Percentiles rank a stretch among this genome's conserved stretches.
Evolutionary conservation across 495 filamentous ascomycete genomes (phyloP).

Genomic region (Ascodesmis nigricans): DNA sequence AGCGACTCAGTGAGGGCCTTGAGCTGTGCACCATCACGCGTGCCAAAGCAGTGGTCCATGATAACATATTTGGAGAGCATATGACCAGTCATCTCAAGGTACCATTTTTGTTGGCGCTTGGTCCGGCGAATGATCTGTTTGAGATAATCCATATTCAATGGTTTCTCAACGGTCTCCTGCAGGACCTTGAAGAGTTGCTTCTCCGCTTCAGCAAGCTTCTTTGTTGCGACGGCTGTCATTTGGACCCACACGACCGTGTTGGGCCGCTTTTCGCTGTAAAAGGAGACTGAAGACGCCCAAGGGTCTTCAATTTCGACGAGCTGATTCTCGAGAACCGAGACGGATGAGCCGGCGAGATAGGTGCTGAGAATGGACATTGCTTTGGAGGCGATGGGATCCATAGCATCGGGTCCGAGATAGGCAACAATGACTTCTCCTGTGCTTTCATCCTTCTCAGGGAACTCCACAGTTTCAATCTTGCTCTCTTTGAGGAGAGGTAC

Average conservation of each 20-base stretch:
- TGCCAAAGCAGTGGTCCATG: constrained; percentile 76
- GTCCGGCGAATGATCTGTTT: constrained; percentile 63
- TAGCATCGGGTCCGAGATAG: constrained; percentile 66
- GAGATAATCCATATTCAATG: constrained; percentile 74
- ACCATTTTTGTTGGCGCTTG: constrained; percentile 52
- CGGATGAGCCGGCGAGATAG: constrained; percentile 80
- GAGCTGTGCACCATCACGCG: constrained; percentile 61
- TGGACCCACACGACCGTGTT: constrained; percentile 63
- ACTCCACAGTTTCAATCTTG: constrained; percentile 54
- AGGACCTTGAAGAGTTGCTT: constrained; percentile 66
- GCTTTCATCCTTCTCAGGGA: constrained; percentile 92
- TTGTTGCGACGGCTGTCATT: constrained; percentile 64
- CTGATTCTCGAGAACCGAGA: constrained; percentile 72
- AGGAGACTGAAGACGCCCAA: constrained; percentile 60
- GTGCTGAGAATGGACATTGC: constrained; percentile 56
- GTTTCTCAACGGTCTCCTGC: constrained; percentile 48
- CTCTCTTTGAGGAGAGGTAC: constrained; percentile 48
- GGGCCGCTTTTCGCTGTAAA: constrained; percentile 53
- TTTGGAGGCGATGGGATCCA: constrained; percentile 35
- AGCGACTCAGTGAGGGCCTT: constrained; percentile 39
- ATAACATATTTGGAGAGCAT: constrained; percentile 67
- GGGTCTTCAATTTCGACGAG: constrained; percentile 79
- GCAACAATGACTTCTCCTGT: constrained; percentile 63
- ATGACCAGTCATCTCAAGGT: constrained; percentile 49
- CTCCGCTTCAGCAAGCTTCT: constrained; percentile 63